phyloP scores from a whole-genome alignment of 2,329 filamentous ascomycete species.

The Paradendryphiella salina region DNA sequence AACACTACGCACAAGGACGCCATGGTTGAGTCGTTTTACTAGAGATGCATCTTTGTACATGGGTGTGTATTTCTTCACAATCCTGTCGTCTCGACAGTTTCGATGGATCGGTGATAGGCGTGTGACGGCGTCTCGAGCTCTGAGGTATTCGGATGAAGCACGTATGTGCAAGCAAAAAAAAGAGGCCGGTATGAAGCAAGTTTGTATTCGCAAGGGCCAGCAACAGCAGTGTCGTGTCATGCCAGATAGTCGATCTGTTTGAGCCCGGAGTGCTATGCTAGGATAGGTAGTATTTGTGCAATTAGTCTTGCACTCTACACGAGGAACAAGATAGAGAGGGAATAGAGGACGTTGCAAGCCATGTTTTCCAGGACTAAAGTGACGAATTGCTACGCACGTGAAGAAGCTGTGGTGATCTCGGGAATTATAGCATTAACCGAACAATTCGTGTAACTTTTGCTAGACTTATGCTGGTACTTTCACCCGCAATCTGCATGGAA shows the following conservation, averaged over 20 bases:
- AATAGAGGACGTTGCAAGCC: not conserved
- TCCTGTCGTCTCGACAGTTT: not conserved
- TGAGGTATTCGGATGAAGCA: not conserved
- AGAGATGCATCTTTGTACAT: constrained; percentile 37
- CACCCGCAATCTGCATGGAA: not conserved
- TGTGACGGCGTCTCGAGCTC: not conserved
- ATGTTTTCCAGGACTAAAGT: not conserved
- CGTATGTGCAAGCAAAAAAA: not conserved
- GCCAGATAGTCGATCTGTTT: not conserved
- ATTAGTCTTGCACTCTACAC: not conserved
- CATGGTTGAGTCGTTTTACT: constrained; percentile 99
- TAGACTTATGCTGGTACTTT: constrained; percentile 9
- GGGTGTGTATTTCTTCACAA: not conserved
- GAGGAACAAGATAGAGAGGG: not conserved
- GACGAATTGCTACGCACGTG: not conserved
- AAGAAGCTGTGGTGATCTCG: not conserved
- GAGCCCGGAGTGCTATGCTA: not conserved
- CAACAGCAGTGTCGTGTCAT: not conserved
- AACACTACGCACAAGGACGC: constrained; percentile 90
- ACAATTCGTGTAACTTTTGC: not conserved
- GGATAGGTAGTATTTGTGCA: not conserved
- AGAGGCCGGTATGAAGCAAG: not conserved
- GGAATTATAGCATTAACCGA: not conserved
- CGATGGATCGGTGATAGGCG: not conserved
- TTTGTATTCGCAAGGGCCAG: not conserved